Evolutionary conservation across 1,284 basidiomycete species (phyloP), one percentile per base, ranked within the genome.

Genomic region (Cystobasidiaceae sp.): DNA sequence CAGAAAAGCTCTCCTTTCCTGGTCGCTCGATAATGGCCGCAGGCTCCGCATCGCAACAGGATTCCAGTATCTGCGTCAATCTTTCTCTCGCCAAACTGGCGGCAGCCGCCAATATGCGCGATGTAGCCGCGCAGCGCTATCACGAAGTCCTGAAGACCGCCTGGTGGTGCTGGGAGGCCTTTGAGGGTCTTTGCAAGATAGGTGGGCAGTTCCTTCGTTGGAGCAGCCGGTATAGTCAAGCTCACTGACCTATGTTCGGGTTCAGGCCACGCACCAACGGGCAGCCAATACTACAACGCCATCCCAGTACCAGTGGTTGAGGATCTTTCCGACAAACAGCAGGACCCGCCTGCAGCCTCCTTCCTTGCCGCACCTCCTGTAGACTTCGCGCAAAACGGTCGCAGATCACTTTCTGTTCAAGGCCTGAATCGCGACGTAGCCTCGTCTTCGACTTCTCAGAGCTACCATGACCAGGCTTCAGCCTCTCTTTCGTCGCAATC

Each of bases 91-190:
- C 69, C 1, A 58, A 69, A 3, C 82, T 85, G 75, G 87, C 88
- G 34, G 71, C 85, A 73, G 87, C 85, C 76, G 88, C 86, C 49
- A 89, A 89, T 75, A 80, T 87, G 63, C 82, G 82, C 2, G 85
- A 87, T 59, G 82, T 83, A 69, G 92, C 93, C 15, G 80, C 82
- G 28, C 76, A 79, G 57, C 86, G 85, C 74, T 93, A 89, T 75
- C 81, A 82, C 37, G 82, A 85, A 66, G 89, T 90, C 13, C 80
- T 96, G 61, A 76, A 78, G 15, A 77, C 87, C 50, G 86, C 92
- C 75, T 88, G 89, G 23, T 84, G 90, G 78, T 78, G 93, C 50
- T 96, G 92, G 92, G 93, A 97, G 76, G 93, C 93, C 0, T 90
- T 93, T 74, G 88, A 90, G 70, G 91, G 89, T 0, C 77, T 97